Conservation (phyloP, 169 alveolate genomes). For the Pseudocohnilembus persalinus region DNA sequence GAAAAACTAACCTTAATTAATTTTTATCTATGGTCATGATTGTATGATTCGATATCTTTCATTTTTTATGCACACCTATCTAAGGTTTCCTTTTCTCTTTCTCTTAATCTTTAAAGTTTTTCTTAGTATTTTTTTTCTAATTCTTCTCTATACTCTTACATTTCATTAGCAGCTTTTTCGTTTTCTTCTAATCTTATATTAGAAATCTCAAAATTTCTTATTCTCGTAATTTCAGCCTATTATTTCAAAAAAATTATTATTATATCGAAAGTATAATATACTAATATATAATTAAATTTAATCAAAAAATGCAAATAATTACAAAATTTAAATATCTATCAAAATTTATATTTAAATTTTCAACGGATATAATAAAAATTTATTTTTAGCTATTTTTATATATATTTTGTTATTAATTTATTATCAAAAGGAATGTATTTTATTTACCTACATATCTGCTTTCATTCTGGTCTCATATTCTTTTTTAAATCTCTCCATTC, state of each 20-base stretch:
- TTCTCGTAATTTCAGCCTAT: conserved; percentile 20
- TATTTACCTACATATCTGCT: conserved; percentile 10
- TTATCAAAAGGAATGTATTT: no score
- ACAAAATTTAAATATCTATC: no score
- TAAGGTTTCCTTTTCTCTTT: conserved; percentile 26
- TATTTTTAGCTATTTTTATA: no score
- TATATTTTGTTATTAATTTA: no score
- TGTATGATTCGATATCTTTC: conserved; percentile 22
- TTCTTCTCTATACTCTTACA: conserved; percentile 36
- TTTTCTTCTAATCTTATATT: conserved; percentile 26
- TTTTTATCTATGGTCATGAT: conserved; percentile 28
- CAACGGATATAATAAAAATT: no score
- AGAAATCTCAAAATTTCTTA: conserved; percentile 24
- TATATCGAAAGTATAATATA: no score
- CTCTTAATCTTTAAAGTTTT: conserved; percentile 26
- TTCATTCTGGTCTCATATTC: conserved; percentile 31
- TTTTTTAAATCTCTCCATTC: conserved; percentile 9
- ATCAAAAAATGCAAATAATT: no score
- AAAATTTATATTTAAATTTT: no score
- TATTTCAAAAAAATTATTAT: no score
- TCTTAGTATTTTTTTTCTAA: conserved; percentile 32
- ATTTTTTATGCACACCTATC: conserved; percentile 14
- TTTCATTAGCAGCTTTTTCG: conserved; percentile 14
- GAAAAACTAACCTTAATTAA: background rate
- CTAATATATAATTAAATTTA: no score